Conservation (phyloP, 305 asterid species). For the Fraxinus velutina region DNA sequence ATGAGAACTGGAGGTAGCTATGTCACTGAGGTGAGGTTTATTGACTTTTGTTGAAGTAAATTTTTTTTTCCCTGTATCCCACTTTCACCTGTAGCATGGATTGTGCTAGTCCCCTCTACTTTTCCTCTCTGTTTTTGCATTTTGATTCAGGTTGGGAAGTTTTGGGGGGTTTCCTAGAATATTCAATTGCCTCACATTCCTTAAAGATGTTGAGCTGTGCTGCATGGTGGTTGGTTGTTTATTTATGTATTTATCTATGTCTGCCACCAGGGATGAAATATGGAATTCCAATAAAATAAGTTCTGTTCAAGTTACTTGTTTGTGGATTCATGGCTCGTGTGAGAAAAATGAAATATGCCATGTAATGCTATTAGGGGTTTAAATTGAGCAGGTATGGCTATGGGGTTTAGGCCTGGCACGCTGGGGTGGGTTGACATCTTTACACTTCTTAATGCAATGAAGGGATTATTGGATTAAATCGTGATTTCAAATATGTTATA, state of each 20-base stretch:
- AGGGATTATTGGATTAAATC: neutral
- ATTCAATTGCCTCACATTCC: neutral
- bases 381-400: neutral
- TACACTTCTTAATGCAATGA: neutral
- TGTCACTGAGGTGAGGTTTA: constrained; percentile 47
- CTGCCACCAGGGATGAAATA: neutral
- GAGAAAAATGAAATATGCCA: neutral
- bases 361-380: neutral
- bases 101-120: neutral
- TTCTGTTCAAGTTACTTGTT: neutral
- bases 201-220: neutral
- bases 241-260: neutral
- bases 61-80: neutral
- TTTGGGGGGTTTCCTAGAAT: neutral
- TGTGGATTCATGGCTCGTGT: neutral
- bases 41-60: neutral
- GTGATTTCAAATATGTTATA: neutral
- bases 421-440: neutral
- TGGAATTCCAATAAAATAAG: neutral
- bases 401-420: neutral
- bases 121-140: neutral
- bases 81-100: neutral
- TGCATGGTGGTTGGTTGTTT: neutral
- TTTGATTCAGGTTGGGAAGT: constrained; percentile 7
- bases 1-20: constrained; percentile 43